Evolutionary conservation across 495 filamentous ascomycete species (phyloP).

Genomic region (Xylaria curta): DNA sequence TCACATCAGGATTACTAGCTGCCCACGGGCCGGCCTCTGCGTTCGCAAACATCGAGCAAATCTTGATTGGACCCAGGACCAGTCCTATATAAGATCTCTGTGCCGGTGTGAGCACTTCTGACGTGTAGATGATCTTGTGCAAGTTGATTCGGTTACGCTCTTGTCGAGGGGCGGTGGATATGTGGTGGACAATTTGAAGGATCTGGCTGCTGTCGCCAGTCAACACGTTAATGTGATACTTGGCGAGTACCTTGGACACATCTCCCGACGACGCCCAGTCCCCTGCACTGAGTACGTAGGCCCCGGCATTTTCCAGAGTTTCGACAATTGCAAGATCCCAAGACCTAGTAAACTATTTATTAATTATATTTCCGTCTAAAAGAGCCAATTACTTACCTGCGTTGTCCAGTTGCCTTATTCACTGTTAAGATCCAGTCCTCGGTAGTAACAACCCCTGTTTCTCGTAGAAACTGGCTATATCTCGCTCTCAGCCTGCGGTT

Average conservation of each 20-base stretch:
- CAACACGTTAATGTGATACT: slow-evolving; percentile 39
- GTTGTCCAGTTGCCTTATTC: slow-evolving; percentile 31
- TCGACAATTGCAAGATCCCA: slow-evolving; percentile 35
- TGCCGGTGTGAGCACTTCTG: slow-evolving; percentile 33
- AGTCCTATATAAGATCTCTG: slow-evolving; percentile 27
- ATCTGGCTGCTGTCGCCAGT: slow-evolving; percentile 40
- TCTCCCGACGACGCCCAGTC: slow-evolving; percentile 31
- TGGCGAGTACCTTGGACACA: slow-evolving; percentile 27
- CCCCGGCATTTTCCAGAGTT: slow-evolving; percentile 36
- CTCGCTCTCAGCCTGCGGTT: slow-evolving; percentile 39
- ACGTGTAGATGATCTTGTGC: slow-evolving; percentile 41
- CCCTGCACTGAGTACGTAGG: slow-evolving; percentile 40
- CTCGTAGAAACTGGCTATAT: slow-evolving; percentile 33
- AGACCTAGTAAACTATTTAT: background rate
- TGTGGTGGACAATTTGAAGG: slow-evolving; percentile 33
- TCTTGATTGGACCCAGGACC: slow-evolving; percentile 29
- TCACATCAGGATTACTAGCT: slow-evolving; percentile 33
- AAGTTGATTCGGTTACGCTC: slow-evolving; percentile 21
- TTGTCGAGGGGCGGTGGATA: slow-evolving; percentile 32
- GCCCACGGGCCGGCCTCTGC: slow-evolving; percentile 43
- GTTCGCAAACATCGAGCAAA: slow-evolving; percentile 39
- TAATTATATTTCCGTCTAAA: background rate
- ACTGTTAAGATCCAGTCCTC: slow-evolving; percentile 44
- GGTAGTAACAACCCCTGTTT: slow-evolving; percentile 27
- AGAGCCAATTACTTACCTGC: slow-evolving; percentile 26